phyloP scores from a whole-genome alignment of 352 stramenopile species.

The Pythium dissimile region DNA sequence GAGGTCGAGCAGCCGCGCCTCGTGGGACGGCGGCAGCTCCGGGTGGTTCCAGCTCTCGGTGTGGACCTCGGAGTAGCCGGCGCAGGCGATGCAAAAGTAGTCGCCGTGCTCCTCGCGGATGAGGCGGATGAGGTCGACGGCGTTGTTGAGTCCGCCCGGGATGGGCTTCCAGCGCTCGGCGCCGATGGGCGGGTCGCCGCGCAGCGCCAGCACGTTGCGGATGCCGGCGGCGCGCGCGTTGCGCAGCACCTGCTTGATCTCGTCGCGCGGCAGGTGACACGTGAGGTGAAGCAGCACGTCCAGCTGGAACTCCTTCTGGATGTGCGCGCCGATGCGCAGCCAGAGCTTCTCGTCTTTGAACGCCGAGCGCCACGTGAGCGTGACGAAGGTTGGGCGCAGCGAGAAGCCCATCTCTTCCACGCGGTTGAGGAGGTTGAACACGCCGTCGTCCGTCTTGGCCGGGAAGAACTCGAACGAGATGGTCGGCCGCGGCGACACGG shows the following conservation, averaged over 20 bases:
- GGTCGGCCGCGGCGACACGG: slow-evolving; percentile 38
- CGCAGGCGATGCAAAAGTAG: slow-evolving; percentile 96
- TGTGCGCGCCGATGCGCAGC: slow-evolving; percentile 86
- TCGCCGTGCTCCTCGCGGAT: slow-evolving; percentile 95
- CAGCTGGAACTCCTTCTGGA: slow-evolving; percentile 85
- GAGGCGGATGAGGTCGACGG: slow-evolving; percentile 95
- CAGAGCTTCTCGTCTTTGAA: slow-evolving; percentile 89
- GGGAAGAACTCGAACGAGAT: slow-evolving; percentile 89
- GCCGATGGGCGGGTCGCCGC: slow-evolving; percentile 94
- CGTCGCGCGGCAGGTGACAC: slow-evolving; percentile 65
- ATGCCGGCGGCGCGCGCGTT: slow-evolving; percentile 86
- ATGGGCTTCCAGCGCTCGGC: slow-evolving; percentile 81
- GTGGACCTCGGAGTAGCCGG: slow-evolving; percentile 96
- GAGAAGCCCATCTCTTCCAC: slow-evolving; percentile 85
- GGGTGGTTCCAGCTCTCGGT: slow-evolving; percentile 84
- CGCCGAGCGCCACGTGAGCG: slow-evolving; percentile 86
- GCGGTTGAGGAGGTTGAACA: slow-evolving; percentile 82
- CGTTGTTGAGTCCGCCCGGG: slow-evolving; percentile 91
- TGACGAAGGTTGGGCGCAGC: slow-evolving; percentile 85
- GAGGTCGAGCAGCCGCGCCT: slow-evolving; percentile 88
- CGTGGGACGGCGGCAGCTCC: slow-evolving; percentile 72
- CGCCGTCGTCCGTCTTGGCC: slow-evolving; percentile 79
- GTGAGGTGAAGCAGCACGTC: slow-evolving; percentile 81
- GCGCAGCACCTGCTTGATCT: slow-evolving; percentile 61
- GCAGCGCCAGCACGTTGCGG: slow-evolving; percentile 97